A percentile compares a stretch with the other conserved stretches of the same genome.
These are phyloP conservation scores for Phytophthora meadii DNA, from an alignment of 352 stramenopile genomes.

Conservation along the genomic window DNA sequence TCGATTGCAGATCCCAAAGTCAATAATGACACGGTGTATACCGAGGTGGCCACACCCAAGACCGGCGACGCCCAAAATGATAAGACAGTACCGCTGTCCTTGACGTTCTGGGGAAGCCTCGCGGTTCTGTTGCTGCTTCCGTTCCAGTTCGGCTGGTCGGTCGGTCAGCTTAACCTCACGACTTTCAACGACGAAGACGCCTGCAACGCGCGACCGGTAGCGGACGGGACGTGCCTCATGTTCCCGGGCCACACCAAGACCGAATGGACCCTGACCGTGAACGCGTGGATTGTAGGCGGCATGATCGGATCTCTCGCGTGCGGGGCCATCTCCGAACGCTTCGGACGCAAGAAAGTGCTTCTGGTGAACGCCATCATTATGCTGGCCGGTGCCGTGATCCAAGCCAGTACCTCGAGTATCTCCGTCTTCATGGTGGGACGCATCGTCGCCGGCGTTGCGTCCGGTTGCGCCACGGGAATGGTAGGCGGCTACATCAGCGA, in stretches of 20 bases:
- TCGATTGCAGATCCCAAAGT: neutral
- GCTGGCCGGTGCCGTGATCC: constrained; percentile 39
- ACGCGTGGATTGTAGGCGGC: constrained; percentile 63
- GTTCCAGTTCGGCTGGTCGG: constrained; percentile 48
- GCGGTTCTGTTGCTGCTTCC: constrained; percentile 55
- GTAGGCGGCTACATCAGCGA: constrained; percentile 49
- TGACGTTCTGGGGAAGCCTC: constrained; percentile 54
- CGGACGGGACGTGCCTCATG: constrained; percentile 34
- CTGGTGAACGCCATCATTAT: constrained; percentile 42
- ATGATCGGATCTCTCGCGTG: constrained; percentile 56
- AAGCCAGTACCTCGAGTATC: constrained; percentile 39
- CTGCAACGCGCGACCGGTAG: constrained; percentile 49
- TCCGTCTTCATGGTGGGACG: constrained; percentile 47
- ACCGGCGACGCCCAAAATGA: neutral
- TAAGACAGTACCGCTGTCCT: constrained; percentile 18
- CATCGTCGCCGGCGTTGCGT: constrained; percentile 46
- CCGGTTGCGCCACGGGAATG: constrained; percentile 43
- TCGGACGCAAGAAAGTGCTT: constrained; percentile 51
- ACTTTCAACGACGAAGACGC: constrained; percentile 45
- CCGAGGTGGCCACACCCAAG: constrained; percentile 28
- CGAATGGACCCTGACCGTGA: constrained; percentile 60
- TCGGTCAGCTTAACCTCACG: constrained; percentile 55
- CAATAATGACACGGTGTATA: neutral
- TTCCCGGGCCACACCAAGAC: constrained; percentile 29
- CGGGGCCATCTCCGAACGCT: constrained; percentile 41